Base-by-base conservation (phyloP, 495 filamentous ascomycete species). In the Xylona heveae region DNA sequence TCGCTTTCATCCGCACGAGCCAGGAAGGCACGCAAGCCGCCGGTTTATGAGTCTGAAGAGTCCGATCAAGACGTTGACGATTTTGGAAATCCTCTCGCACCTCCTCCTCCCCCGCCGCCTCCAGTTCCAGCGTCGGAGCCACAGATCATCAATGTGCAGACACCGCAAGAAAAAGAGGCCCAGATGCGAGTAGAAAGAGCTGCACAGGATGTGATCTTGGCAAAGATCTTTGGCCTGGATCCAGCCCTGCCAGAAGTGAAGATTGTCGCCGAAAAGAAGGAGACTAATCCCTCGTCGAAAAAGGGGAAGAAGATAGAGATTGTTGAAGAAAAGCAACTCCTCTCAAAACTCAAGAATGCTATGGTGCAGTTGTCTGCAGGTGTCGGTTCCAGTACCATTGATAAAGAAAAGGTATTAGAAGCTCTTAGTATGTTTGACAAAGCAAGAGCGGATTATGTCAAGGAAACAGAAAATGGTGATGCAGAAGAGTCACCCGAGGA, bases 1-100 rank as follows among this genome's bases (percentile, higher is more conserved):
- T 73, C 69, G 1, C 61, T 74, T 32, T 72, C 70, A 0, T 53
- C 62, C 13, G 19, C 41, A 0, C 46, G 68, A 2, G 62, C 63
- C 4, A 41, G 42, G 30, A 56, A 56, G 39, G 59, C 68, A 25
- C 57, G 66, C 19, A 68, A 61, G 37, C 59, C 60, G 4, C 40
- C 50, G 3, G 45, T 55, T 0, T 59, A 63, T 18, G 38, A 52
- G 12, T 57, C 64, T 12, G 49, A 53, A 24, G 66, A 69, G 29
- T 62, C 61, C 4, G 62, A 67, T 23, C 45, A 51, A 10, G 62
- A 68, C 16, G 34, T 31, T 28, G 58, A 58, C 34, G 42, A 42
- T 19, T 18, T 42, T 8, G 27, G 24, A 8, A 39, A 41, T 30
- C 30, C 35, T 20, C 18, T 18, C 18, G 18, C 36, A 19, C 40